phyloP scores from a whole-genome alignment of 2,329 filamentous ascomycete genomes.

The Talaromyces atroroseus region DNA sequence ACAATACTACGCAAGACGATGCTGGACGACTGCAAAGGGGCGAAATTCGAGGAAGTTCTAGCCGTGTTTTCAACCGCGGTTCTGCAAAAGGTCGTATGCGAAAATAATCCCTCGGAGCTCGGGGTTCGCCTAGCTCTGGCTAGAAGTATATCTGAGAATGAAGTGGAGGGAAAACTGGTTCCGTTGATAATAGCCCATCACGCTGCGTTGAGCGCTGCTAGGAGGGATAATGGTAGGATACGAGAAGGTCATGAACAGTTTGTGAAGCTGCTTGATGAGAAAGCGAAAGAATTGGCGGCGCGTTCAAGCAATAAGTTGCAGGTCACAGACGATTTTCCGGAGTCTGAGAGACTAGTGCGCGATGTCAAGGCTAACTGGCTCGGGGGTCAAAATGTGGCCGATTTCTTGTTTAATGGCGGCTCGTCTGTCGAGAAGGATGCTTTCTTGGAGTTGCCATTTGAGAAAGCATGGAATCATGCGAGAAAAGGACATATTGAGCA shows the following conservation, averaged over 20 bases:
- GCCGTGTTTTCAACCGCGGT: constrained; percentile 79
- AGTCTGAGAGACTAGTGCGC: constrained; percentile 30
- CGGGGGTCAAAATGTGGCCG: constrained; percentile 68
- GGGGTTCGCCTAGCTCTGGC: constrained; percentile 56
- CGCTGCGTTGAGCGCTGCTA: constrained; percentile 54
- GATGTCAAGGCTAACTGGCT: constrained; percentile 69
- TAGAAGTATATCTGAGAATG: constrained; percentile 23
- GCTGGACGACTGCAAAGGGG: constrained; percentile 92
- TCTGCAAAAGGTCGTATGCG: constrained; percentile 60
- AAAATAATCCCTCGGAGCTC: constrained; percentile 32
- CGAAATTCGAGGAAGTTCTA: constrained; percentile 81
- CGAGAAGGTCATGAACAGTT: constrained; percentile 59
- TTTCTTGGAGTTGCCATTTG: constrained; percentile 62
- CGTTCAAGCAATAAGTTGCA: constrained; percentile 24
- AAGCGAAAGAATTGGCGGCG: constrained; percentile 51
- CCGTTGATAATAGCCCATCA: constrained; percentile 70
- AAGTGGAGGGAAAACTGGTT: constrained; percentile 43
- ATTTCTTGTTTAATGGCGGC: constrained; percentile 65
- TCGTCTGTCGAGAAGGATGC: constrained; percentile 52
- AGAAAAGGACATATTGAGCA: constrained; percentile 51
- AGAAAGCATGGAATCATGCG: constrained; percentile 65
- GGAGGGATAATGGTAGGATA: constrained; percentile 57
- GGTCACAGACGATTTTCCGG: constrained; percentile 33
- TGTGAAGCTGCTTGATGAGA: constrained; percentile 57
- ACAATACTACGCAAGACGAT: constrained; percentile 83